phyloP scores from a whole-genome alignment of 148 eudicot genomes.

The Cornus kousa region DNA sequence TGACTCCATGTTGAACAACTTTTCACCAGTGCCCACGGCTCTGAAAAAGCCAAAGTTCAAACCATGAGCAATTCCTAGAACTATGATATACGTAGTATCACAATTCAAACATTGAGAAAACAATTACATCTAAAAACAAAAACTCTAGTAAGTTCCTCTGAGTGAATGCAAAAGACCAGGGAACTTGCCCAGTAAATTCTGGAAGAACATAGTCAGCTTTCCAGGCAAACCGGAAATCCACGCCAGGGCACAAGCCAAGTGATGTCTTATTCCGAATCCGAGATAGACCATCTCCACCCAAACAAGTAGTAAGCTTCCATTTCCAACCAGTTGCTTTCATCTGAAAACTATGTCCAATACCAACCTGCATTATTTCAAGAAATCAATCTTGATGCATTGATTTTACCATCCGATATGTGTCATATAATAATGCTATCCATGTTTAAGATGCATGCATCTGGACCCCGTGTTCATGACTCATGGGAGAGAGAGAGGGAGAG shows the following conservation, averaged over 20 bases:
- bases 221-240: slow-evolving; percentile 96
- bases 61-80: not conserved
- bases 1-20: slow-evolving; percentile 79
- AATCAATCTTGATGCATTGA: not conserved
- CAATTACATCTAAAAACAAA: no score
- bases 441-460: not conserved
- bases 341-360: slow-evolving; percentile 75
- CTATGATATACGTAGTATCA: not conserved
- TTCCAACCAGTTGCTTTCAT: slow-evolving; percentile 79
- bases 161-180: slow-evolving; percentile 6
- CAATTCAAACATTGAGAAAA: slow-evolving; percentile 1
- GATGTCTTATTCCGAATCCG: slow-evolving; percentile 81
- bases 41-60: slow-evolving; percentile 34
- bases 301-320: slow-evolving; percentile 87
- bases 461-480: not conserved
- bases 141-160: not conserved
- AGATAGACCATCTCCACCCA: slow-evolving; percentile 82
- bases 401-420: not conserved
- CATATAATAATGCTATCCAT: not conserved
- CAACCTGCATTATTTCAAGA: slow-evolving; percentile 56
- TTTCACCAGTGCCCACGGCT: slow-evolving; percentile 76
- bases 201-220: slow-evolving; percentile 94
- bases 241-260: slow-evolving; percentile 74
- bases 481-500: not conserved
- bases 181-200: slow-evolving; percentile 74